Base-by-base conservation (phyloP, 768 basidiomycete genomes). In the Suillus variegatus region DNA sequence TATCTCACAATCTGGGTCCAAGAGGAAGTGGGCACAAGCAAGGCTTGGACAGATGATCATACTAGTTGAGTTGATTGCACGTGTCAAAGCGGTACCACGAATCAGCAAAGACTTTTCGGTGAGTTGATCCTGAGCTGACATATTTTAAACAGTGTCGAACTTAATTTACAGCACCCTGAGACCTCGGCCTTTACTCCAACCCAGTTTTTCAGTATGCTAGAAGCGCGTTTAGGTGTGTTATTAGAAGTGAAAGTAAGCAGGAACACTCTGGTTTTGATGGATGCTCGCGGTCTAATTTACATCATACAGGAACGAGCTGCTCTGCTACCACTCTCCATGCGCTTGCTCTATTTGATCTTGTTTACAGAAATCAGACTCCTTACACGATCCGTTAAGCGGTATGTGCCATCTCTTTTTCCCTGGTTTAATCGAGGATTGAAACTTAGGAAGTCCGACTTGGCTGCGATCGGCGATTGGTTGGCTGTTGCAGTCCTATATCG, bases 381-480 rank as follows among this genome's bases (percentile, higher is more conserved):
- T 7, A 88, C 86, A 1, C 81, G 85, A 58, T 90, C 90, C 0
- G 72, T 88, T 35, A 91, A 88, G 74, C 74, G 82, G 90, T 91
- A 74, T 51, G 86, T 73, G 35, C 20, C 28, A 32, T 60, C 16
- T 12, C 14, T 52, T 28, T 55, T 43, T 43, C n/a, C 32, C 6
- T 55, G 36, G 58, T 60, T 16, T 61, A 51, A 51, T 35, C 35
- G 9, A 41, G 55, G 60, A 64, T 65, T 38, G 64, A 61, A 84
- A 85, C 58, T 79, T 81, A 13, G 25, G 46, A 43, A 76, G 75
- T 14, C 69, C 72, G 3, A 60, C 68, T 9, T 78, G 77, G 77
- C 55, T 76, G 35, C 49, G 63, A 43, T 66, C 65, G 44, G 60
- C 76, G 6, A 67, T 77, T 14, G 62, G 69, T 6, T 82, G 81